A percentile compares a stretch with the other conserved stretches of the same genome.
phyloP scores from a whole-genome alignment of 2,329 filamentous ascomycete species.

The Knufia fluminis region DNA sequence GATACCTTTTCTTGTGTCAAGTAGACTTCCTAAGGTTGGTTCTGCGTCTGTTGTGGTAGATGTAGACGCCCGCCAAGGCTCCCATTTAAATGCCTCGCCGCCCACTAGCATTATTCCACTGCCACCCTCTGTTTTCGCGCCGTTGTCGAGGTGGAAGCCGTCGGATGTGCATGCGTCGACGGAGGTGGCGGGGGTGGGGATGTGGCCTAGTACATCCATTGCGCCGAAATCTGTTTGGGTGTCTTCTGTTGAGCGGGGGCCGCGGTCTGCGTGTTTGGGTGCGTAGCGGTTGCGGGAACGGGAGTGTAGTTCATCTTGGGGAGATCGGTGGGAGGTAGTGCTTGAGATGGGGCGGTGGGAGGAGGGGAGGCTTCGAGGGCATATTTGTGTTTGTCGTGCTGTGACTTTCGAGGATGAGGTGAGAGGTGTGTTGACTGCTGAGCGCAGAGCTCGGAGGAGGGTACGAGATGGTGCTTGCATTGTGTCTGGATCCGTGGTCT shows the following conservation, averaged over 20 bases:
- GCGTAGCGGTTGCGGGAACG: conserved; percentile 23
- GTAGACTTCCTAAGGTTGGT: not conserved
- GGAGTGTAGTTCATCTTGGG: not conserved
- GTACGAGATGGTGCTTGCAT: conserved; percentile 31
- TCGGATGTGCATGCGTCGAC: conserved; percentile 74
- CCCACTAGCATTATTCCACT: conserved; percentile 69
- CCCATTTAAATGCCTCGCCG: conserved; percentile 83
- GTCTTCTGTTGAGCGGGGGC: conserved; percentile 50
- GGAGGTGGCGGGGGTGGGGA: conserved; percentile 69
- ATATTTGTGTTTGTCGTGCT: not conserved
- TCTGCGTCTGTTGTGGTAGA: too few relatives aligned
- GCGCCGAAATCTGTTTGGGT: conserved; percentile 63
- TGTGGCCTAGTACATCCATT: conserved; percentile 68
- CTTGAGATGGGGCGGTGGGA: conserved; percentile 18
- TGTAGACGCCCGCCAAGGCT: conserved; percentile 56
- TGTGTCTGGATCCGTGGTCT: not conserved
- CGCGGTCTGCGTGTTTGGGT: conserved; percentile 44
- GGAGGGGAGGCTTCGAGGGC: not conserved
- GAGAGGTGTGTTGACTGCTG: conserved; percentile 22
- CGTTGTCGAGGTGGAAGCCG: conserved; percentile 81
- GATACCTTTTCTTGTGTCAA: conserved; percentile 10
- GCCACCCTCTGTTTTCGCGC: conserved; percentile 58
- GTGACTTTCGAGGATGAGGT: conserved; percentile 8
- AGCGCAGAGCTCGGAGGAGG: conserved; percentile 34
- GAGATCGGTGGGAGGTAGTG: conserved; percentile 17